Evolutionary conservation across 2,329 filamentous ascomycete species (phyloP), one percentile per base, ranked within the genome.

Genomic region (Colletotrichum sp.): DNA sequence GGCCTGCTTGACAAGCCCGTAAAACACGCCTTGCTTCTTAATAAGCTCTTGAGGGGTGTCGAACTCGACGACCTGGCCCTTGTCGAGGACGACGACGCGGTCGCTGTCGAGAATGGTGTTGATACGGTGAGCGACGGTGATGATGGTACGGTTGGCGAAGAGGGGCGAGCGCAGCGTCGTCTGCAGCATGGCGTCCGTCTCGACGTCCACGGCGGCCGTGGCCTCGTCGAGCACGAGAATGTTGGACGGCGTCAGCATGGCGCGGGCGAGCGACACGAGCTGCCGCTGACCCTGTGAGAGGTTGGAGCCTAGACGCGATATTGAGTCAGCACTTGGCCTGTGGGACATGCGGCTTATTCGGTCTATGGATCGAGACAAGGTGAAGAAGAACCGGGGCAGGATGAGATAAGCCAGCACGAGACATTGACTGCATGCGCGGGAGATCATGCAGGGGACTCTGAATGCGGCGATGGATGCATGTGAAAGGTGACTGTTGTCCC

Each of bases 141-240:
- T 98, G 85, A 99, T 99, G 49, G 97, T 99, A 70, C 95, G 93
- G 85, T 98, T 95, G 77, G 93, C 90, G 87, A 99, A 99, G 18
- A 93, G 84, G 26, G 91, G 89, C 44, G 90, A 90, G 39, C 92
- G 89, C 71, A 93, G 87, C 30, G 92, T 94, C 64, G 86, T 85
- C 86, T 94, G 92, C 71, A 94, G 86, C 86, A 93, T 87, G 71
- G 91, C 91, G 81, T 94, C 92, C 28, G 92, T 94, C 85, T 94
- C 90, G 57, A 94, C 88, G 82, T 94, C 92, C 13, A 93, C 91
- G 28, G 89, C 92, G 79, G 96, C 96, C 34, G 97, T 99, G 75
- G 98, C 97, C 90, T 99, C 97, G 84, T 99, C 97, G 32, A 99
- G 90, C 4, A 99, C 96, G 77, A 99, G 90, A 81, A 99, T 99